These are phyloP conservation scores for Pseudodiploospora longispora DNA, from an alignment of 2,329 filamentous ascomycete genomes.

Conservation along the genomic window DNA sequence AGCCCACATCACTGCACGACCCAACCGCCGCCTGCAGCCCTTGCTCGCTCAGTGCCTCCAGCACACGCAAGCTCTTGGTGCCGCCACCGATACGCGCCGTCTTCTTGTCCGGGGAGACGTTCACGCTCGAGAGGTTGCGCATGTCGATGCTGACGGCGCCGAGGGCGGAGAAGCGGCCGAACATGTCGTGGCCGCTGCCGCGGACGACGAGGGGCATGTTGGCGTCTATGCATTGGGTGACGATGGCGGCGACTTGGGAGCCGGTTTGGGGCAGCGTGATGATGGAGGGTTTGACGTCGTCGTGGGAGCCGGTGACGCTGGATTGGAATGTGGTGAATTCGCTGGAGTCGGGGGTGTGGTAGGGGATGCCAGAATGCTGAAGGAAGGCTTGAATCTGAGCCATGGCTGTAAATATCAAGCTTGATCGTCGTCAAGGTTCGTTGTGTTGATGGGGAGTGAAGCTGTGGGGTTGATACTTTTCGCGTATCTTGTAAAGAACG, in stretches of 20 bases:
- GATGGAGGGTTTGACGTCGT: not conserved
- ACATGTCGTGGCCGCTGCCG: constrained; percentile 27
- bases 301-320: not conserved
- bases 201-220: constrained; percentile 14
- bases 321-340: not conserved
- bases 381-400: not conserved
- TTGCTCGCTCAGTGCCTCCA: constrained; percentile 19
- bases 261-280: not conserved
- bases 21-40: constrained; percentile 21
- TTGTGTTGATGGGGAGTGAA: too few relatives aligned
- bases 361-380: not conserved
- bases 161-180: constrained; percentile 20
- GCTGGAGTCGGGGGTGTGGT: not conserved
- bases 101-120: constrained; percentile 16
- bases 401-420: too few relatives aligned
- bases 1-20: constrained; percentile 20
- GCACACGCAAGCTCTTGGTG: constrained; percentile 8
- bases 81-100: constrained; percentile 29
- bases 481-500: too few relatives aligned
- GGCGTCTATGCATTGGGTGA: not conserved
- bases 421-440: too few relatives aligned
- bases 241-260: not conserved
- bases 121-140: constrained; percentile 25
- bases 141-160: constrained; percentile 28
- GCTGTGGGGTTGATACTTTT: too few relatives aligned